A percentile compares a stretch with the other conserved stretches of the same genome.
These are phyloP conservation scores for Sporothrix luriei DNA, from an alignment of 2,329 filamentous ascomycete species.

Conservation along the genomic window DNA sequence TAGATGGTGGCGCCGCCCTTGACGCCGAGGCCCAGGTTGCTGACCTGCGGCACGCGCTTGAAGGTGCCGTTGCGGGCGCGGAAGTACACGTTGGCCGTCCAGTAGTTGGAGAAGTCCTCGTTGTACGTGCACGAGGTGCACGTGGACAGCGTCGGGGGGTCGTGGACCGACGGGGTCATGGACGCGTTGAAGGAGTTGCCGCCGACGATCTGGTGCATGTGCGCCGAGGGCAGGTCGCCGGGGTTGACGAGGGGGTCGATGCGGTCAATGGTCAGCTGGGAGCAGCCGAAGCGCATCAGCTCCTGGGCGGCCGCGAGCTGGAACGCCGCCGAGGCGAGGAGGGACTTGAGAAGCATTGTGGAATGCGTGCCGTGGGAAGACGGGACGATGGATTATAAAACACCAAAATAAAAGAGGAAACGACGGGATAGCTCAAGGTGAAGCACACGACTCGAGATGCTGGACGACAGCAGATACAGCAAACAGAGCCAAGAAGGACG, in stretches of 20 bases:
- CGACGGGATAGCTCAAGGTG: neutral
- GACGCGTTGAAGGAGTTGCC: slow-evolving; percentile 47
- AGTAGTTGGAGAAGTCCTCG: slow-evolving; percentile 45
- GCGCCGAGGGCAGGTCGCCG: slow-evolving; percentile 43
- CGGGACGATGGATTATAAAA: neutral
- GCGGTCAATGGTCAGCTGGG: slow-evolving; percentile 38
- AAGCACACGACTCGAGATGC: slow-evolving; percentile 2
- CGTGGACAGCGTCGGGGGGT: slow-evolving; percentile 32
- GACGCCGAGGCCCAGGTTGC: slow-evolving; percentile 51
- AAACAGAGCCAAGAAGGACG: neutral
- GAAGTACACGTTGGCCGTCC: slow-evolving; percentile 42
- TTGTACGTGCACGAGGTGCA: slow-evolving; percentile 41
- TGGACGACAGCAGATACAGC: slow-evolving; percentile 5
- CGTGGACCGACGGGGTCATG: slow-evolving; percentile 39
- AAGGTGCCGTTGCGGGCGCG: slow-evolving; percentile 41
- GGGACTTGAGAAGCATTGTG: slow-evolving; percentile 41
- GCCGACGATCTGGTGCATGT: slow-evolving; percentile 47
- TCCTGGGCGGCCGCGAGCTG: slow-evolving; percentile 41
- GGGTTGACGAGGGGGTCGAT: slow-evolving; percentile 43
- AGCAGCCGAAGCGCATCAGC: slow-evolving; percentile 41
- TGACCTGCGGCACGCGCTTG: slow-evolving; percentile 49
- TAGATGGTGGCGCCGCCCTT: slow-evolving; percentile 51
- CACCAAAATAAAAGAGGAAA: neutral
- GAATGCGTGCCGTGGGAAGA: neutral
- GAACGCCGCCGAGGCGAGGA: slow-evolving; percentile 39